Evolutionary conservation across 495 filamentous ascomycete genomes (phyloP).

Genomic region (Penicillium herquei): DNA sequence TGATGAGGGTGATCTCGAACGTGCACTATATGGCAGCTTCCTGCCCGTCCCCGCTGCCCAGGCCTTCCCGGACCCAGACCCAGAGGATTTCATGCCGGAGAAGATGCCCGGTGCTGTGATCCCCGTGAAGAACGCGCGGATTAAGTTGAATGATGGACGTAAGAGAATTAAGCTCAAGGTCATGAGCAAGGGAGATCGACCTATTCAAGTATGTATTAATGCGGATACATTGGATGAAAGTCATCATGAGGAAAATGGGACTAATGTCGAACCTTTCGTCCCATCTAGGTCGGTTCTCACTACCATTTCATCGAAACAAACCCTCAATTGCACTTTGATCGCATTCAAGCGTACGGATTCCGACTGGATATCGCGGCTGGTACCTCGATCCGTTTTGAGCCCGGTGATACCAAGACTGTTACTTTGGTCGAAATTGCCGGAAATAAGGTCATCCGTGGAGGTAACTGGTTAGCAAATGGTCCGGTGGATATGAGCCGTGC

Average conservation of each 20-base stretch:
- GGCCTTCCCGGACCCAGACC: constrained; percentile 62
- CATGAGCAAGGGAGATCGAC: constrained; percentile 84
- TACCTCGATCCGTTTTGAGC: constrained; percentile 92
- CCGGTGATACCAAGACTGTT: constrained; percentile 92
- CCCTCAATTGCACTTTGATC: constrained; percentile 86
- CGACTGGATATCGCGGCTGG: constrained; percentile 89
- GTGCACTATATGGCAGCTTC: constrained; percentile 90
- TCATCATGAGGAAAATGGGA: background rate
- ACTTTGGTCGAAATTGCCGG: constrained; percentile 89
- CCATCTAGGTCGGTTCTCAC: constrained; percentile 76
- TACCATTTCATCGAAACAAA: constrained; percentile 97
- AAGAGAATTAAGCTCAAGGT: constrained; percentile 72
- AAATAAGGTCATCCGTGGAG: constrained; percentile 76
- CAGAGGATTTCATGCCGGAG: constrained; percentile 58
- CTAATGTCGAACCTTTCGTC: background rate
- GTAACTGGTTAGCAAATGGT: constrained; percentile 77
- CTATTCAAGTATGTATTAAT: constrained; percentile 66
- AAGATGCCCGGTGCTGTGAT: constrained; percentile 81
- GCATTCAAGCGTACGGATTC: constrained; percentile 78
- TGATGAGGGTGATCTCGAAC: constrained; percentile 82
- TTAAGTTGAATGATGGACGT: constrained; percentile 72
- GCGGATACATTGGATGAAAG: background rate
- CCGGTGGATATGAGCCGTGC: constrained; percentile 58
- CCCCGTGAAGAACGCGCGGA: constrained; percentile 58
- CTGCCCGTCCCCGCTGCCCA: constrained; percentile 72